Conservation (phyloP, 176 grass and related monocot genomes). For the Rhipidocladum racemiflorum region DNA sequence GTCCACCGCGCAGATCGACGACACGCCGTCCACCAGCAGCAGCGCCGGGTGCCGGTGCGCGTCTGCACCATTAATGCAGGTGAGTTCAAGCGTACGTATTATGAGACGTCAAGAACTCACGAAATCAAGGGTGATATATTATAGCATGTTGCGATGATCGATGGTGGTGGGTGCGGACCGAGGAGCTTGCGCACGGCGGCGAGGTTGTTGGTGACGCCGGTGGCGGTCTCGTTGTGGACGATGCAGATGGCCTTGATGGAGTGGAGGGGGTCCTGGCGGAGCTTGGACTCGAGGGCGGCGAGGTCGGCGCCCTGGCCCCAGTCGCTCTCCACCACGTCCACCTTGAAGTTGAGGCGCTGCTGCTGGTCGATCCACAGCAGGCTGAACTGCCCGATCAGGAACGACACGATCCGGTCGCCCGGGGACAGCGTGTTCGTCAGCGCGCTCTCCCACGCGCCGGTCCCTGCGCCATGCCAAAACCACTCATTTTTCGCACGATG, state of each 20-base stretch:
- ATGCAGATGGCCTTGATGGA: constrained; percentile 94
- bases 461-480: constrained; percentile 37
- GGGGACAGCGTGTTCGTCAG: constrained; percentile 98
- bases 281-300: constrained; percentile 51
- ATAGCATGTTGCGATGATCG: too few species aligned
- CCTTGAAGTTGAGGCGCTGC: constrained; percentile 75
- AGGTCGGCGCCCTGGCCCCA: constrained; percentile 87
- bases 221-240: constrained; percentile 99
- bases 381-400: constrained; percentile 91
- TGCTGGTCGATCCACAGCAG: constrained; percentile 99
- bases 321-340: constrained; percentile 86
- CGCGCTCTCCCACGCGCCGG: constrained; percentile 96
- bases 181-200: constrained; percentile 62
- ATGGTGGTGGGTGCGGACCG: constrained; percentile 22
- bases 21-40: constrained; percentile 86
- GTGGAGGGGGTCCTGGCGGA: constrained; percentile 44
- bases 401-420: constrained; percentile 70
- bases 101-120: not conserved
- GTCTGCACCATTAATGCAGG: constrained; percentile 34
- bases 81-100: not conserved
- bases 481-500: not conserved
- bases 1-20: constrained; percentile 87
- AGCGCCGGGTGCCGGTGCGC: constrained; percentile 66
- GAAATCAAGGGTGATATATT: too few species aligned
- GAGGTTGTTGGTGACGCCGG: constrained; percentile 92